Evolutionary conservation across 2,329 filamentous ascomycete genomes (phyloP).

Genomic region (Exophiala calicioides): DNA sequence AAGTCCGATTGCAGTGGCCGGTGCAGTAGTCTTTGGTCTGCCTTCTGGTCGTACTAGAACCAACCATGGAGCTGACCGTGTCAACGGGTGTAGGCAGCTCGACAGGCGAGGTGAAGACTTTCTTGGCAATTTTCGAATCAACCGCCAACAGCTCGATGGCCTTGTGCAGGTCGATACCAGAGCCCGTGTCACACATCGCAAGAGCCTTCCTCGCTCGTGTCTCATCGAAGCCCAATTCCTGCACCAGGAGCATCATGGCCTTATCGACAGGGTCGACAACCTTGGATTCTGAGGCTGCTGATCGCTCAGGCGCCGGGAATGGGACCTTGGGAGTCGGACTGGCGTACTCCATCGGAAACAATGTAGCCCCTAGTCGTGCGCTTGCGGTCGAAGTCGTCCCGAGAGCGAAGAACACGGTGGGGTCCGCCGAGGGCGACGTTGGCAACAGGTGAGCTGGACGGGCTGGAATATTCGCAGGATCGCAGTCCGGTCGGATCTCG

Average conservation of each 20-base stretch:
- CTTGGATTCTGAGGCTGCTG: constrained; percentile 17
- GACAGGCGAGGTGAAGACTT: constrained; percentile 23
- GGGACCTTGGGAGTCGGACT: constrained; percentile 22
- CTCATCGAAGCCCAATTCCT: constrained; percentile 59
- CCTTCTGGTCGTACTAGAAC: constrained; percentile 7
- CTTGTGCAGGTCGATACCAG: constrained; percentile 58
- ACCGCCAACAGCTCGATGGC: constrained; percentile 55
- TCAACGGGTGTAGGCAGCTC: constrained; percentile 13
- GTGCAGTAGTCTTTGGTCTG: constrained; percentile 24
- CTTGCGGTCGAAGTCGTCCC: constrained; percentile 27
- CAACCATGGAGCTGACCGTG: too few species aligned
- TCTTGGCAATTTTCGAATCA: constrained; percentile 42
- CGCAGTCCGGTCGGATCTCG: constrained; percentile 20
- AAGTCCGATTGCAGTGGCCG: constrained; percentile 24
- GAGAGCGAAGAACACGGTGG: constrained; percentile 27
- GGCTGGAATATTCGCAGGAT: constrained; percentile 7
- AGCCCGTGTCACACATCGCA: constrained; percentile 60
- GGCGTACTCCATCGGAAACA: constrained; percentile 30
- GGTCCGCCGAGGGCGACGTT: constrained; percentile 27
- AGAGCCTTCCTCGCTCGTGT: constrained; percentile 59
- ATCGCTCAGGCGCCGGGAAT: constrained; percentile 16
- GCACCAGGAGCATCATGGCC: constrained; percentile 58
- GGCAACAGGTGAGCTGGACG: constrained; percentile 13
- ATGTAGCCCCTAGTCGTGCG: constrained; percentile 27
- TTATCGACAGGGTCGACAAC: constrained; percentile 57